These are phyloP conservation scores for Heliophila coronopifolia DNA, from an alignment of 441 rosid species.

Conservation along the genomic window DNA sequence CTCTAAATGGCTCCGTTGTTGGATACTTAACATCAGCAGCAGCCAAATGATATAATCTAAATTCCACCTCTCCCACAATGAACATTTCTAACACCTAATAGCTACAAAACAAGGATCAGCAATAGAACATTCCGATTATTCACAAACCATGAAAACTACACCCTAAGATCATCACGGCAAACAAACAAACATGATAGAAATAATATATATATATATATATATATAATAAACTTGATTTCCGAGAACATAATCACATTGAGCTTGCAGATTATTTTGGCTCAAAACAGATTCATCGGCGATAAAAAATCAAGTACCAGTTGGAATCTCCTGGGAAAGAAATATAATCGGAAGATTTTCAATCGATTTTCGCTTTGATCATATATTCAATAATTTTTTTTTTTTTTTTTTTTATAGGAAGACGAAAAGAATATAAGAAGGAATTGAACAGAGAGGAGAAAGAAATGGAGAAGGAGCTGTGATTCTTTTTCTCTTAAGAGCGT, in stretches of 20 bases:
- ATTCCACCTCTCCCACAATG: no score
- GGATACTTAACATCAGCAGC: no score
- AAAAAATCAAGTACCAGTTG: slow-evolving; percentile 14
- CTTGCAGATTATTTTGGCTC: background rate
- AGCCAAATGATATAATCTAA: no score
- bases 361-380: background rate
- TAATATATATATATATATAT: no score
- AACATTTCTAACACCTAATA: background rate
- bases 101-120: slow-evolving; percentile 6
- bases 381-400: background rate
- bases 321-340: background rate
- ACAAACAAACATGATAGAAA: background rate
- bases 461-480: slow-evolving; percentile 4
- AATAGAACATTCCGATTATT: background rate
- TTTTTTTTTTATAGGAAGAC: background rate
- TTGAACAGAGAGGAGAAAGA: slow-evolving; percentile 1
- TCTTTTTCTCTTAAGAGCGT: slow-evolving; percentile 10
- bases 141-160: background rate
- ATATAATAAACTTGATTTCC: background rate
- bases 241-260: slow-evolving; percentile 18
- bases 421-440: background rate
- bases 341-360: slow-evolving; percentile 8
- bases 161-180: background rate
- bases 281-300: background rate
- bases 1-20: no score